These are phyloP conservation scores for Schizothecium vesticola DNA, from an alignment of 495 filamentous ascomycete species.

Conservation along the genomic window DNA sequence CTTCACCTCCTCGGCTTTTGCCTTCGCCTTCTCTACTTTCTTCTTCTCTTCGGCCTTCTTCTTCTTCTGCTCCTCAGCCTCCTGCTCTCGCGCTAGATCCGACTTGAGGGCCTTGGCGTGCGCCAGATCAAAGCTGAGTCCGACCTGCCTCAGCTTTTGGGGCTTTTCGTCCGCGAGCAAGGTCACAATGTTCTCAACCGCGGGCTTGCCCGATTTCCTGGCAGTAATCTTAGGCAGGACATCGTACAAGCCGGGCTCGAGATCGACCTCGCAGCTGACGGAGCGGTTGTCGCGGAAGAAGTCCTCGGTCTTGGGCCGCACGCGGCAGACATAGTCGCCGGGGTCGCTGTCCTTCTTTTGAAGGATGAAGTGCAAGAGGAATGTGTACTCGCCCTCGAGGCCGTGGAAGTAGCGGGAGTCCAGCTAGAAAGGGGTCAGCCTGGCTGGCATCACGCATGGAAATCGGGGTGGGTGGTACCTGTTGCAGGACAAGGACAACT, in stretches of 20 bases:
- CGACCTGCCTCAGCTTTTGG: conserved; percentile 67
- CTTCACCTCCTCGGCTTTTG: conserved; percentile 8
- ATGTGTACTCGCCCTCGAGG: conserved; percentile 62
- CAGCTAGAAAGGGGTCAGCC: conserved; percentile 26
- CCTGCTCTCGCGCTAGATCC: conserved; percentile 10
- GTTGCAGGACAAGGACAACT: conserved; percentile 61
- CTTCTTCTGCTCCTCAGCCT: conserved; percentile 7
- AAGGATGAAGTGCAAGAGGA: conserved; percentile 62
- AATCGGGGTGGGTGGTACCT: conserved; percentile 25
- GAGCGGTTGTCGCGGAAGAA: conserved; percentile 52
- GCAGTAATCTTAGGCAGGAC: conserved; percentile 67
- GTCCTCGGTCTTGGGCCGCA: conserved; percentile 28
- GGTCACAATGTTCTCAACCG: conserved; percentile 53
- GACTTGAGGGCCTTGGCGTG: conserved; percentile 58
- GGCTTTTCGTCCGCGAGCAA: conserved; percentile 47
- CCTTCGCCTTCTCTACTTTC: conserved; percentile 1
- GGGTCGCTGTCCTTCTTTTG: conserved; percentile 57
- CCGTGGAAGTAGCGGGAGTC: conserved; percentile 67
- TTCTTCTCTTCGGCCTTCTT: conserved; percentile 1
- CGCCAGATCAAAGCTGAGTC: conserved; percentile 63
- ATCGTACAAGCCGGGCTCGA: conserved; percentile 64
- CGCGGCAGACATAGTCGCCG: conserved; percentile 66
- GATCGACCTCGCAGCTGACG: conserved; percentile 61
- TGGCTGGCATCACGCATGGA: not conserved
- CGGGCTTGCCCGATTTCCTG: conserved; percentile 36